Evolutionary conservation across 106 monocot genomes (phyloP).

Genomic region (Amphibolis antarctica): DNA sequence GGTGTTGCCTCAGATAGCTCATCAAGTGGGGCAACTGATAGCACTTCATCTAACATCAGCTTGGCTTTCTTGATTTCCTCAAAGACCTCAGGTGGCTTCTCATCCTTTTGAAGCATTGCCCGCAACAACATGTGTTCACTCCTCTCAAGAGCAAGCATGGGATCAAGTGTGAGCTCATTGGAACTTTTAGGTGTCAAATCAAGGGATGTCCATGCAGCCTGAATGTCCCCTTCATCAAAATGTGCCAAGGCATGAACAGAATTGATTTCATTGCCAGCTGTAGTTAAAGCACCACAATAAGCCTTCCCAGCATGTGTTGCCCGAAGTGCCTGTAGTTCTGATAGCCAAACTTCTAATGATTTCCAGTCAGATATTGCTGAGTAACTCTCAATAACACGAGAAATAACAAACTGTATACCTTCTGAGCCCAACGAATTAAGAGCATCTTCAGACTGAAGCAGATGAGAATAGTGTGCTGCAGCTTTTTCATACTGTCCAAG

Average conservation of each 20-base stretch:
- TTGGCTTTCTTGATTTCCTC: slow-evolving; percentile 55
- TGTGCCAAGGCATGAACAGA: slow-evolving; percentile 76
- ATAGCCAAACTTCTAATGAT: slow-evolving; percentile 76
- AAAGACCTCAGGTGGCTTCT: slow-evolving; percentile 13
- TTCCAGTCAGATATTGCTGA: slow-evolving; percentile 91
- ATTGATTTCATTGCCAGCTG: slow-evolving; percentile 95
- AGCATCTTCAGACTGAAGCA: slow-evolving; percentile 73
- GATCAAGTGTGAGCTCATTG: slow-evolving; percentile 80
- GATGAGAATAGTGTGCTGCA: slow-evolving; percentile 88
- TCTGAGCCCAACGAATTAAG: slow-evolving; percentile 75
- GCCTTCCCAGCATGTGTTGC: slow-evolving; percentile 79
- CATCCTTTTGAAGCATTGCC: slow-evolving; percentile 67
- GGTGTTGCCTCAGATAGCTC: slow-evolving; percentile 53
- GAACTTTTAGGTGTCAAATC: slow-evolving; percentile 96
- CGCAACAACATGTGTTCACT: slow-evolving; percentile 91
- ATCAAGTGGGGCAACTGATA: slow-evolving; percentile 71
- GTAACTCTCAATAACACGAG: slow-evolving; percentile 73
- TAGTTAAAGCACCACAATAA: slow-evolving; percentile 89
- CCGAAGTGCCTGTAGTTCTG: slow-evolving; percentile 74
- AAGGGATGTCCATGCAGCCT: slow-evolving; percentile 66
- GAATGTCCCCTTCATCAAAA: slow-evolving; percentile 80
- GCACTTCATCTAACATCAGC: slow-evolving; percentile 69
- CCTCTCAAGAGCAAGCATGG: slow-evolving; percentile 78
- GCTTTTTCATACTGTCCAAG: slow-evolving; percentile 94
- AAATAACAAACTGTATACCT: slow-evolving; percentile 84